Conservation (phyloP, 306 rosid genomes). For the Luffa acutangula region DNA sequence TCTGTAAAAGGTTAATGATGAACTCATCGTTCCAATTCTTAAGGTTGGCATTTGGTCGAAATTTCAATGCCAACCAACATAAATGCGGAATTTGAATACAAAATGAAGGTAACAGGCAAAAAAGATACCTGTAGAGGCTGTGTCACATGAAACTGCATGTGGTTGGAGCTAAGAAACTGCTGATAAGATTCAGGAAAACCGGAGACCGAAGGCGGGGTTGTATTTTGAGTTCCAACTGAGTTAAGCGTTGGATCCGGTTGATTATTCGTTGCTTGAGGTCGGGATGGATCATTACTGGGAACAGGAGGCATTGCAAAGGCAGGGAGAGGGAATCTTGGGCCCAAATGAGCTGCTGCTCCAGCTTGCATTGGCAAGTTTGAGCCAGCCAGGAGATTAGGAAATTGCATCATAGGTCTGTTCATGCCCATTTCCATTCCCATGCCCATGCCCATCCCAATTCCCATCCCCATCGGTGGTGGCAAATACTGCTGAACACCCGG, state of each 20-base stretch:
- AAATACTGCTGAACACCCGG: slow-evolving; percentile 68
- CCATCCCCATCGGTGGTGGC: slow-evolving; percentile 55
- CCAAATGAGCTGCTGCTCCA: slow-evolving; percentile 36
- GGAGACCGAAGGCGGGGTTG: slow-evolving; percentile 35
- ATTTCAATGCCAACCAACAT: neutral
- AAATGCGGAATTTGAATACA: neutral
- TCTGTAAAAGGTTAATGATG: slow-evolving; percentile 15
- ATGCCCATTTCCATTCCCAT: slow-evolving; percentile 81
- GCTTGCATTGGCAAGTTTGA: slow-evolving; percentile 41
- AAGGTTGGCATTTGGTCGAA: neutral
- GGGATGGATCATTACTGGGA: slow-evolving; percentile 41
- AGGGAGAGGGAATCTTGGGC: slow-evolving; percentile 58
- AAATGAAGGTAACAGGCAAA: neutral
- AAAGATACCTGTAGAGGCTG: slow-evolving; percentile 1
- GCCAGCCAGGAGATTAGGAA: slow-evolving; percentile 47
- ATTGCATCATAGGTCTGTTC: slow-evolving; percentile 64
- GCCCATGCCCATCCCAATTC: slow-evolving; percentile 62
- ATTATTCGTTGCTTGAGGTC: slow-evolving; percentile 32
- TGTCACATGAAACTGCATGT: slow-evolving; percentile 29
- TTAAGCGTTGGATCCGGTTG: slow-evolving; percentile 32
- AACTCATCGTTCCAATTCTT: neutral
- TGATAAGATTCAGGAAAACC: slow-evolving; percentile 32
- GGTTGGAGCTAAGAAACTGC: slow-evolving; percentile 52
- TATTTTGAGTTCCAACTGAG: slow-evolving; percentile 26
- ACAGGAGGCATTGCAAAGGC: slow-evolving; percentile 48